Percentiles rank a stretch among this genome's conserved stretches.
Conservation (phyloP, 345 rosid genomes). For the Citrus reticulata region DNA sequence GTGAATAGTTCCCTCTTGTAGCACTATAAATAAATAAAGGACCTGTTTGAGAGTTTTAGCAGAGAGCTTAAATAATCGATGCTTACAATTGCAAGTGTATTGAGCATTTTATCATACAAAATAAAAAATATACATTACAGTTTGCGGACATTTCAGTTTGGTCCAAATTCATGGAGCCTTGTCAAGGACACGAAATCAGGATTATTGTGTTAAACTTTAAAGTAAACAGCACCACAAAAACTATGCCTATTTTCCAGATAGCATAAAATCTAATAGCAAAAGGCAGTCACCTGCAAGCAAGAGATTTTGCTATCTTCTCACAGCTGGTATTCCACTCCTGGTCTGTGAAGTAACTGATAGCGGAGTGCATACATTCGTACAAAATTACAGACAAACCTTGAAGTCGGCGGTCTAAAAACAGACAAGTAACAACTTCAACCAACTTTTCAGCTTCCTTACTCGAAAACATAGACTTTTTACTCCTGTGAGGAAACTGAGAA, state of each 20-base stretch:
- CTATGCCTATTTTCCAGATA: background rate
- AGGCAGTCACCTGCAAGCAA: slow-evolving; percentile 58
- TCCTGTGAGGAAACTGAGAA: slow-evolving; percentile 37
- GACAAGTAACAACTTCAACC: slow-evolving; percentile 38
- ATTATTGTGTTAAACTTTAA: background rate
- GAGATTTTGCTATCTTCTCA: slow-evolving; percentile 52
- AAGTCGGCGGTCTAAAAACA: slow-evolving; percentile 62
- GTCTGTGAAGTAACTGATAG: slow-evolving; percentile 57
- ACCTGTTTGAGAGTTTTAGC: background rate
- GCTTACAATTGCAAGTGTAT: background rate
- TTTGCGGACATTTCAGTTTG: background rate
- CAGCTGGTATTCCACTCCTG: slow-evolving; percentile 72
- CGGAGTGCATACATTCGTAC: slow-evolving; percentile 45
- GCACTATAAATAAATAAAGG: background rate
- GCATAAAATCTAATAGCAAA: slow-evolving; percentile 6
- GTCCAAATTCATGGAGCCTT: background rate
- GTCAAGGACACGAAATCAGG: background rate
- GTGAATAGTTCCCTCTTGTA: background rate
- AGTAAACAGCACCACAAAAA: background rate
- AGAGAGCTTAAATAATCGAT: background rate
- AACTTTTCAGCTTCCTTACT: slow-evolving; percentile 62
- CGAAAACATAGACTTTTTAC: slow-evolving; percentile 35
- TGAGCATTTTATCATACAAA: too few species aligned
- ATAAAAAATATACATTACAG: too few species aligned
- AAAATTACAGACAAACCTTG: slow-evolving; percentile 55